These are phyloP conservation scores for Phellopilus nigrolimitatus DNA, from an alignment of 1,284 basidiomycete genomes.

Conservation along the genomic window DNA sequence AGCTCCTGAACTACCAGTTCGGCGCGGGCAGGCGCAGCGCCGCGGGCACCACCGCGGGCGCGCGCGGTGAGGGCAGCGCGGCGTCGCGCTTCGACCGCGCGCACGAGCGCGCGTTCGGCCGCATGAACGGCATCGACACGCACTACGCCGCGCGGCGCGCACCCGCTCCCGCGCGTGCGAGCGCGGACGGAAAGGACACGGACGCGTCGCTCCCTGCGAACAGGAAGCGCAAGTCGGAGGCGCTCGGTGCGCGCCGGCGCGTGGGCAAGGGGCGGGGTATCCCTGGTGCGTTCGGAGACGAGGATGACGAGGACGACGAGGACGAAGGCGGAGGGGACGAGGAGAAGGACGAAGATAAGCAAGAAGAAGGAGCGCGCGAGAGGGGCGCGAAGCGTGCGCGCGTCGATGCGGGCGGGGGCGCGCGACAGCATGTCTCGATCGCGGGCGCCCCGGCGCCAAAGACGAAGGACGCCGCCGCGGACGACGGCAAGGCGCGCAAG, in stretches of 20 bases:
- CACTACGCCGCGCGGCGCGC: constrained; percentile 52
- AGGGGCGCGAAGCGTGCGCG: constrained; percentile 39
- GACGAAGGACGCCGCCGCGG: constrained; percentile 31
- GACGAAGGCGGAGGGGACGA: no score
- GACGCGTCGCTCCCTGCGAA: constrained; percentile 16
- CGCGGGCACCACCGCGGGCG: background rate
- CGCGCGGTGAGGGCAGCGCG: constrained; percentile 24
- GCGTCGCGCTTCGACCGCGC: constrained; percentile 50
- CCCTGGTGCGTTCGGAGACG: constrained; percentile 53
- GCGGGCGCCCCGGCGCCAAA: constrained; percentile 23
- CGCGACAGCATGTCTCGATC: constrained; percentile 32
- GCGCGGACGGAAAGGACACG: background rate
- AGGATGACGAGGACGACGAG: constrained; percentile 42
- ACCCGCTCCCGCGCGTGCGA: no score
- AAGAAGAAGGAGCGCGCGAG: constrained; percentile 23
- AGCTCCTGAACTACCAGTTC: constrained; percentile 20
- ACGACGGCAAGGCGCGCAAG: constrained; percentile 34
- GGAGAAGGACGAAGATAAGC: constrained; percentile 23
- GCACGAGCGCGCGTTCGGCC: constrained; percentile 60
- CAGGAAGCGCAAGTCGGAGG: constrained; percentile 27
- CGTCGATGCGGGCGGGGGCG: constrained; percentile 29
- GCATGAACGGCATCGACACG: constrained; percentile 71
- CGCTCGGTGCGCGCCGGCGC: constrained; percentile 35
- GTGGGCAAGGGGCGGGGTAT: constrained; percentile 29
- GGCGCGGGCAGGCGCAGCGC: constrained; percentile 21